These are phyloP conservation scores for Penicillium sp. DNA, from an alignment of 2,329 filamentous ascomycete species.

Conservation along the genomic window DNA sequence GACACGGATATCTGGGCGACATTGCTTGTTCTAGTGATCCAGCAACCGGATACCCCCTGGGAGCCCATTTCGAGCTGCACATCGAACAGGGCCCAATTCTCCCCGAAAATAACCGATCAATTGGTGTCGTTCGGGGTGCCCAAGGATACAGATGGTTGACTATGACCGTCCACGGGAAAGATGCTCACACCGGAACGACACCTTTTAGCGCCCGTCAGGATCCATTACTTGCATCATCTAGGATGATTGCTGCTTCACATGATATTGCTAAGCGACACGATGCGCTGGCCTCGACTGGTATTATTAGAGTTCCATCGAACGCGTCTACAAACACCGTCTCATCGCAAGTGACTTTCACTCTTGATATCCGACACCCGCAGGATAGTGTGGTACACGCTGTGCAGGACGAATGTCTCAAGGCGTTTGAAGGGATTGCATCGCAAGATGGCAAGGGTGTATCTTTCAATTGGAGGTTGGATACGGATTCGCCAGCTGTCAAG, in stretches of 20 bases:
- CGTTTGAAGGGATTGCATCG: conserved; percentile 56
- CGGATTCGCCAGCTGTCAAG: conserved; percentile 53
- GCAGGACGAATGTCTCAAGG: conserved; percentile 52
- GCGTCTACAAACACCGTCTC: conserved; percentile 68
- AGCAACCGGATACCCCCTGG: conserved; percentile 55
- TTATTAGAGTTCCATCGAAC: conserved; percentile 57
- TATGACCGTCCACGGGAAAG: conserved; percentile 60
- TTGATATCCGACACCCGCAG: conserved; percentile 61
- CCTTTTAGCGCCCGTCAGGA: conserved; percentile 61
- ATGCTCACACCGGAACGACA: conserved; percentile 70
- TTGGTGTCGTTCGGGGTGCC: conserved; percentile 65
- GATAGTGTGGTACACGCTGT: conserved; percentile 56
- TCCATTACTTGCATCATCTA: conserved; percentile 61
- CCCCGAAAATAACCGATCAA: conserved; percentile 57
- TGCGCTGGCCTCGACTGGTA: conserved; percentile 64
- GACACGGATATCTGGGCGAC: conserved; percentile 65
- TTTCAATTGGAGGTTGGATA: conserved; percentile 58
- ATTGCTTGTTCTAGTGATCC: conserved; percentile 51
- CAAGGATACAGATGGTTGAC: conserved; percentile 70
- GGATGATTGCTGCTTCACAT: conserved; percentile 63
- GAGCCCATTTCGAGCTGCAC: conserved; percentile 75
- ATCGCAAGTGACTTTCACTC: conserved; percentile 60
- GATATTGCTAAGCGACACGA: conserved; percentile 55
- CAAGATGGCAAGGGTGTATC: conserved; percentile 51
- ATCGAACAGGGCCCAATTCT: conserved; percentile 77